Conservation (phyloP, 768 basidiomycete genomes). For the Plicaturopsis crispa region DNA sequence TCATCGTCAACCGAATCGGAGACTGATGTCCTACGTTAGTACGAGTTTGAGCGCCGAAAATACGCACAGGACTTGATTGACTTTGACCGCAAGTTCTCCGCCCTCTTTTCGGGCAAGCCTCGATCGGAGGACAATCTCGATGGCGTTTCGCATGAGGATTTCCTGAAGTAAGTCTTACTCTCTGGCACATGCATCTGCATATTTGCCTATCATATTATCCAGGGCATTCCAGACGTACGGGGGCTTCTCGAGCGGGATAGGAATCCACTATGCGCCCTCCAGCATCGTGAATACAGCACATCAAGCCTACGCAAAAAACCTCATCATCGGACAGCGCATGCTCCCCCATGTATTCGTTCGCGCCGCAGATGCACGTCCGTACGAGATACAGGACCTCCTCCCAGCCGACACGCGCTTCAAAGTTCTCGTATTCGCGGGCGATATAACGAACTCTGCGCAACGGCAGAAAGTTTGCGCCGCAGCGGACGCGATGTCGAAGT, state of each 20-base stretch:
- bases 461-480: constrained; percentile 14
- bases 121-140: constrained; percentile 17
- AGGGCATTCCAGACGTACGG: constrained; percentile 31
- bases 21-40: constrained; percentile 10
- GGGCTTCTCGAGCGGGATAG: constrained; percentile 28
- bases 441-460: constrained; percentile 17
- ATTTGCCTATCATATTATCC: constrained; percentile 4
- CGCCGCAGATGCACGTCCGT: constrained; percentile 25
- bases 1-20: neutral
- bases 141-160: constrained; percentile 26
- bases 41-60: constrained; percentile 29
- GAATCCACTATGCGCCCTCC: constrained; percentile 32
- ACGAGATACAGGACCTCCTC: constrained; percentile 34
- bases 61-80: constrained; percentile 31
- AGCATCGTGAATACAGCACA: constrained; percentile 23
- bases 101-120: constrained; percentile 26
- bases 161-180: constrained; percentile 23
- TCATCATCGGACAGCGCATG: constrained; percentile 32
- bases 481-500: constrained; percentile 18
- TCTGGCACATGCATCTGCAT: constrained; percentile 5
- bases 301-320: constrained; percentile 21
- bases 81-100: constrained; percentile 28
- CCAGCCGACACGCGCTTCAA: constrained; percentile 31
- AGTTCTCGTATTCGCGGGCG: constrained; percentile 14
- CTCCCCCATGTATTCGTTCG: constrained; percentile 26